Evolutionary conservation across 805 yeast genomes (phyloP).

Genomic region (Isabelozyma rhagii): DNA sequence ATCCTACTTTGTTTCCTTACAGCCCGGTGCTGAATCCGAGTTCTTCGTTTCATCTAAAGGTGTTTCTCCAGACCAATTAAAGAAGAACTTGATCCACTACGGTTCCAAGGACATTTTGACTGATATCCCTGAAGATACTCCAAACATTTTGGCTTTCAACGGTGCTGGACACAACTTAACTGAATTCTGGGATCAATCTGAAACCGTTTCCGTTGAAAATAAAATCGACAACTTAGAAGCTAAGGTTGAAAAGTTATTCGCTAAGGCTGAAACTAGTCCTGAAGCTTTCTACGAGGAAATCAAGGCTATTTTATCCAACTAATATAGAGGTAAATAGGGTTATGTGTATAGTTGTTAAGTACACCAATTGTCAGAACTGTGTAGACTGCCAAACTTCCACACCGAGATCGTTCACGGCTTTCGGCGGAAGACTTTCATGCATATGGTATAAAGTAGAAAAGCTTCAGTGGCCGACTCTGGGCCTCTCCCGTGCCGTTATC

Average conservation of each 20-base stretch:
- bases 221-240: conserved; percentile 6
- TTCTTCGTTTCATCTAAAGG: conserved; percentile 52
- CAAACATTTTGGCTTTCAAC: conserved; percentile 64
- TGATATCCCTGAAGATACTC: conserved; percentile 71
- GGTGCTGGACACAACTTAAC: conserved; percentile 57
- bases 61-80: conserved; percentile 70
- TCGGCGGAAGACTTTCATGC: no score
- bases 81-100: conserved; percentile 68
- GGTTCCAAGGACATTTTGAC: conserved; percentile 58
- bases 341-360: no score
- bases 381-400: no score
- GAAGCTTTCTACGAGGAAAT: conserved; percentile 19
- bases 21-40: conserved; percentile 69
- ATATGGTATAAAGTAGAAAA: no score
- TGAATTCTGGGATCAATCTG: conserved; percentile 52
- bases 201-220: not conserved
- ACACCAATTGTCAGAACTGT: no score
- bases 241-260: conserved; percentile 18
- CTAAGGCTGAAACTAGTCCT: conserved; percentile 13
- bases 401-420: no score
- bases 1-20: conserved; percentile 83
- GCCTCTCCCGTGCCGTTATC: no score
- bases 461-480: no score
- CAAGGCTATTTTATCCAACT: conserved; percentile 9
- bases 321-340: conserved; percentile 1